These are phyloP conservation scores for Coemansia sp. DNA, from an alignment of 192 early-diverging fungal species.

Conservation along the genomic window DNA sequence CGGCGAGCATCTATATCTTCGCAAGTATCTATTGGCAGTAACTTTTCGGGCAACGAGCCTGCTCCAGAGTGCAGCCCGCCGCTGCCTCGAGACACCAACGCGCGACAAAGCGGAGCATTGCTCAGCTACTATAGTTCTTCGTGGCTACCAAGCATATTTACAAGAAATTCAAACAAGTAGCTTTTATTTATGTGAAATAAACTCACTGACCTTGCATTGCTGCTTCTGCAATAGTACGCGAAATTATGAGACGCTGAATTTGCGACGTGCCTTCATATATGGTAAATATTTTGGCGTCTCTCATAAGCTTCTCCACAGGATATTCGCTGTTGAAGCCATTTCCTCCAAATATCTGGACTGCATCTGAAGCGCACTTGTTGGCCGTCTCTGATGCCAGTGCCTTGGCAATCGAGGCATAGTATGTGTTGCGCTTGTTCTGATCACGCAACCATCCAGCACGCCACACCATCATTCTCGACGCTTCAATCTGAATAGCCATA, in stretches of 20 bases:
- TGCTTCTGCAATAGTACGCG: conserved; percentile 70
- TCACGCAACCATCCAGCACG: conserved; percentile 82
- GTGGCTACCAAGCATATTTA: conserved; percentile 4
- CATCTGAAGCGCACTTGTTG: conserved; percentile 79
- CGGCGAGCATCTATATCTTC: neutral
- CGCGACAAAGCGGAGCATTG: conserved; percentile 17
- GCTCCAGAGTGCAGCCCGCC: conserved; percentile 14
- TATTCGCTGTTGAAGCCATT: conserved; percentile 86
- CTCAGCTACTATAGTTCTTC: conserved; percentile 11
- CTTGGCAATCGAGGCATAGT: conserved; percentile 94
- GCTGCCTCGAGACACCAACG: conserved; percentile 9
- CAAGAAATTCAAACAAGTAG: neutral
- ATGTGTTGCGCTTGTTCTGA: conserved; percentile 83
- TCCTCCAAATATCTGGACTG: conserved; percentile 95
- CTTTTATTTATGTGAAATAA: conserved; percentile 2
- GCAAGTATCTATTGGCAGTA: conserved; percentile 9
- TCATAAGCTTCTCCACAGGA: conserved; percentile 94
- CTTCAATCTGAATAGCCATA: conserved; percentile 93
- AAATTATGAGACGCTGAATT: conserved; percentile 92
- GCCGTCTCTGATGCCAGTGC: conserved; percentile 79
- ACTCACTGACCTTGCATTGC: conserved; percentile 32
- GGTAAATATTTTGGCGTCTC: conserved; percentile 92
- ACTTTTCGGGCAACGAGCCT: conserved; percentile 29
- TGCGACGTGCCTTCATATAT: conserved; percentile 97
- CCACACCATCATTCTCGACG: conserved; percentile 85